phyloP scores from a whole-genome alignment of 768 basidiomycete genomes.

The Boletus rubescentipes region DNA sequence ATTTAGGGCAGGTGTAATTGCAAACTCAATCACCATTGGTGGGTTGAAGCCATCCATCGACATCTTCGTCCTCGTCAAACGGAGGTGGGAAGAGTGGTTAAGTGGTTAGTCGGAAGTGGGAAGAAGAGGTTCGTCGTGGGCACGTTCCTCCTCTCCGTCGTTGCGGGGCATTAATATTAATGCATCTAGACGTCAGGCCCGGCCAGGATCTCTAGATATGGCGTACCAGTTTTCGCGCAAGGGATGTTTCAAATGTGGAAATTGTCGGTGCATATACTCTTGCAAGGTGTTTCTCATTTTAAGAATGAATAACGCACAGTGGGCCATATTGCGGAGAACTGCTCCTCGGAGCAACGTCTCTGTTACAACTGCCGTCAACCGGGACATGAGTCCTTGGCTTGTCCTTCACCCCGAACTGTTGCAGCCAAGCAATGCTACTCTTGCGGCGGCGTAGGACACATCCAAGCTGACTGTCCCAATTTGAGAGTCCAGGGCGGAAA shows the following conservation, averaged over 20 bases:
- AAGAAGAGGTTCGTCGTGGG: conserved; percentile 54
- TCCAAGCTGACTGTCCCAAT: conserved; percentile 84
- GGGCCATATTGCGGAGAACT: conserved; percentile 92
- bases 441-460: conserved; percentile 90
- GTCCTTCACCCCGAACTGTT: conserved; percentile 79
- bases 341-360: conserved; percentile 82
- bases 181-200: conserved; percentile 39
- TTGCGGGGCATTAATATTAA: conserved; percentile 18
- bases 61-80: conserved; percentile 54
- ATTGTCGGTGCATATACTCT: conserved; percentile 54
- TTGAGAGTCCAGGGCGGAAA: conserved; percentile 65
- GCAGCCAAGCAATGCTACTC: conserved; percentile 91
- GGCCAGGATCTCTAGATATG: conserved; percentile 53
- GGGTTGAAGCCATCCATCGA: conserved; percentile 30
- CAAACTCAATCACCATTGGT: conserved; percentile 18
- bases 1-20: conserved; percentile 36
- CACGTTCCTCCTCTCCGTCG: conserved; percentile 1
- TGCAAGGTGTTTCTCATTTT: conserved; percentile 11
- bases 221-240: conserved; percentile 83
- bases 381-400: conserved; percentile 90
- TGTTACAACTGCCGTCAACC: conserved; percentile 96
- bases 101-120: conserved; percentile 72
- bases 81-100: conserved; percentile 67
- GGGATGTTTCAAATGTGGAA: conserved; percentile 93
- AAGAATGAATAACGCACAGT: conserved; percentile 45